Conservation (phyloP, 176 grass and related monocot species). For the Musa schizocarpa region DNA sequence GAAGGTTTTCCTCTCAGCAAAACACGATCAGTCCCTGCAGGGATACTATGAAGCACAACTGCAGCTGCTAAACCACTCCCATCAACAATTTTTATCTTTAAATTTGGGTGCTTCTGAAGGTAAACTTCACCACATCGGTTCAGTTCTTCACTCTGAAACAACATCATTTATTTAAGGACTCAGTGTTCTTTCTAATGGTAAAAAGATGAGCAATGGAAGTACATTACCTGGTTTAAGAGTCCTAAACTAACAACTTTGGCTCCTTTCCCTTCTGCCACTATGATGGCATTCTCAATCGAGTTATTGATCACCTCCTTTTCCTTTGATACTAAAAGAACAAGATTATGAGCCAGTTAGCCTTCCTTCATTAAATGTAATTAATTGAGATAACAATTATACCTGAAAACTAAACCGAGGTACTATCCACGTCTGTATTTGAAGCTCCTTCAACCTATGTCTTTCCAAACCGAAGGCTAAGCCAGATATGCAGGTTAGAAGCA, state of each 20-base stretch:
- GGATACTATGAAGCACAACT: constrained; percentile 46
- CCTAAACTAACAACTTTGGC: too few species aligned
- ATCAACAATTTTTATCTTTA: constrained; percentile 60
- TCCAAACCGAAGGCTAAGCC: constrained; percentile 58
- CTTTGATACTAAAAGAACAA: too few species aligned
- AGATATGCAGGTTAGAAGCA: constrained; percentile 46
- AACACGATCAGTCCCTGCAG: constrained; percentile 41
- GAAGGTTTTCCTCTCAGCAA: constrained; percentile 52
- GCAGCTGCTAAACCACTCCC: constrained; percentile 53
- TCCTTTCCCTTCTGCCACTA: too few species aligned
- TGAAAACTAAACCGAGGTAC: constrained; percentile 87
- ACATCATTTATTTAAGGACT: too few species aligned
- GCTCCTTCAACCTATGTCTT: constrained; percentile 45
- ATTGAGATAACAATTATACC: constrained; percentile 16
- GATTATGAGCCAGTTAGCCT: too few species aligned
- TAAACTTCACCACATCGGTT: constrained; percentile 56
- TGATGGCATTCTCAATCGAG: too few species aligned
- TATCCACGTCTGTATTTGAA: constrained; percentile 78
- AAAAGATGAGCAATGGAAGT: too few species aligned
- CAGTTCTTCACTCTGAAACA: constrained; percentile 21
- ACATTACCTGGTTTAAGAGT: too few species aligned
- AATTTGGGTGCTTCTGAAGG: constrained; percentile 57
- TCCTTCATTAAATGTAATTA: too few species aligned
- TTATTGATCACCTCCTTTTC: too few species aligned
- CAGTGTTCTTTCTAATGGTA: too few species aligned